Evolutionary conservation across 2,329 filamentous ascomycete genomes (phyloP).

Genomic region (Ophiostoma triangulosporum): DNA sequence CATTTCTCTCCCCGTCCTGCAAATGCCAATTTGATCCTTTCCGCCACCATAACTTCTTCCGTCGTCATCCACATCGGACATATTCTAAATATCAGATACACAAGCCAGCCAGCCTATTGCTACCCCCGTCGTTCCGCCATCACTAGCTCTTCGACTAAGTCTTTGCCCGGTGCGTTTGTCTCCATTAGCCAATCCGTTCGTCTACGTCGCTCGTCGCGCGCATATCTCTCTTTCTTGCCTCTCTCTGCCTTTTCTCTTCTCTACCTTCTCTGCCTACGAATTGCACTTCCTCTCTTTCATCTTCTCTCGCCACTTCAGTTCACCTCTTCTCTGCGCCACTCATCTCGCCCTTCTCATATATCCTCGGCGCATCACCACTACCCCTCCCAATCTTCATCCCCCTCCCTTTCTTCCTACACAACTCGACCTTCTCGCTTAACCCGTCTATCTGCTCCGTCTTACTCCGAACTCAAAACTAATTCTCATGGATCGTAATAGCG

Average conservation of each 20-base stretch:
- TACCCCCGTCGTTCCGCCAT: background rate
- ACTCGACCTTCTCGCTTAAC: constrained; percentile 1
- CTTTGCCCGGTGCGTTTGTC: background rate
- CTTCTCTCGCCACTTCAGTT: background rate
- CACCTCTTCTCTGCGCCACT: constrained; percentile 9
- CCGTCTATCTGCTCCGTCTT: background rate
- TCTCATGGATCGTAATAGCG: constrained; percentile 43
- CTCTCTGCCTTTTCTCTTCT: background rate
- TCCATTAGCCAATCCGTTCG: background rate
- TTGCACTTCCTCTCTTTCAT: background rate
- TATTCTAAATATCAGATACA: constrained; percentile 1
- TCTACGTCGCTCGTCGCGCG: background rate
- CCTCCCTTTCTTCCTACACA: too few species aligned
- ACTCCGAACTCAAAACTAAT: constrained; percentile 13
- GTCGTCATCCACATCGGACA: background rate
- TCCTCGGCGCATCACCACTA: too few species aligned
- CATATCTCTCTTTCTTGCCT: background rate
- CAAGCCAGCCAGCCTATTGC: background rate
- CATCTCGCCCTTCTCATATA: too few species aligned
- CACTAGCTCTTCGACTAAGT: constrained; percentile 2
- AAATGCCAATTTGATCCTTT: background rate
- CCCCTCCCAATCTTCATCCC: too few species aligned
- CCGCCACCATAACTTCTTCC: background rate
- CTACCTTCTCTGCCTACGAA: background rate
- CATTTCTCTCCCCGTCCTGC: background rate